Evolutionary conservation across 257 asterid species (phyloP), one percentile per base, ranked within the genome.

Genomic region (Eustoma russellianum): DNA sequence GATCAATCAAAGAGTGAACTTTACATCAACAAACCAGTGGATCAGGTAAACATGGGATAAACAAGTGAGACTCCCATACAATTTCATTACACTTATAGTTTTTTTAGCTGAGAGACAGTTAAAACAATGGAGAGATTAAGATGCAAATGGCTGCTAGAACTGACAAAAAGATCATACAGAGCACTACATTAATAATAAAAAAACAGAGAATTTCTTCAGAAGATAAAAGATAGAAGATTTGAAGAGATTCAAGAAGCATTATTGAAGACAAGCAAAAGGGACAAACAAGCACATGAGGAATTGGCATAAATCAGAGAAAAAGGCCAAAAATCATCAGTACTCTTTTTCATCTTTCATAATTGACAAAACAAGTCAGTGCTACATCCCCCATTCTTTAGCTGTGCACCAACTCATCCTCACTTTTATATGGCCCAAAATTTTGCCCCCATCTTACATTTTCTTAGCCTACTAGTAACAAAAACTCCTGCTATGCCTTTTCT

Each of bases 231-330:
- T 47, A 65, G 63, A 69, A 56, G 54, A 61, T 60, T 50, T 34
- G 63, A 64, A 67, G 66, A 65, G 74, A 65, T 41, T 48, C 65
- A 53, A 56, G 68, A 55, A 66, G 34, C 65, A 74, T 67, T 70
- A 69, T 72, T 69, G 77, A 48, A 78, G 68, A 68, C 60, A 72
- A 52, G 41, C 55, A 73, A 75, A 77, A 69, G 59, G 67, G 77
- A 74, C 79, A 73, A 72, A 68, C 58, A 65, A 19, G 78, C 93
- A 84, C 93, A 79, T 79, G 86, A 83, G 71, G 61, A 68, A 38
- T 38, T 38, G 12, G 43, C 43, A 38, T 4, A 7, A 38, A 8
- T 57, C 60, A 64, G 76, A 71, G 55, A 64, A 68, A 65, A 72
- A 66, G 61, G 59, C 80, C 88, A 77, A 77, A 70, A 69, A 43